phyloP scores from a whole-genome alignment of 257 asterid species.

The Eustoma russellianum region DNA sequence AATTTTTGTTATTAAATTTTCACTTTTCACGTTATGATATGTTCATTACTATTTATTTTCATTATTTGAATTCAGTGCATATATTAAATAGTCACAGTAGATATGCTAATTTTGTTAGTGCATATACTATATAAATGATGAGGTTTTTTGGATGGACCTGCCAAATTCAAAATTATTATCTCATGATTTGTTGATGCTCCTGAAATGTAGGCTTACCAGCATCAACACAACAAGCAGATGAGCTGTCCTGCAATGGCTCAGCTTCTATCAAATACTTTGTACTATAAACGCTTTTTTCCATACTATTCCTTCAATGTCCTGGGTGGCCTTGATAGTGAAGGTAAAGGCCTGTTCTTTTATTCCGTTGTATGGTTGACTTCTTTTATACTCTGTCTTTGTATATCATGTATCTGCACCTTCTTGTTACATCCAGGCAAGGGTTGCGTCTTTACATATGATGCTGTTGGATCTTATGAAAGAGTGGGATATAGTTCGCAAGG shows the following conservation, averaged over 20 bases:
- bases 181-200: background rate
- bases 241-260: slow-evolving; percentile 99
- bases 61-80: no score
- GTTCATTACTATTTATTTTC: no score
- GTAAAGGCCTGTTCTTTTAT: slow-evolving; percentile 22
- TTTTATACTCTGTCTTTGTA: background rate
- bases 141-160: background rate
- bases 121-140: background rate
- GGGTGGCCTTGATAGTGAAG: slow-evolving; percentile 92
- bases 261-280: slow-evolving; percentile 75
- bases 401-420: background rate
- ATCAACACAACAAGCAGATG: slow-evolving; percentile 96
- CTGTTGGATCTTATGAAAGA: slow-evolving; percentile 95
- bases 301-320: slow-evolving; percentile 83
- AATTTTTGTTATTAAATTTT: no score
- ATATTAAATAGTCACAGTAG: no score
- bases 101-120: background rate
- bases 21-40: no score
- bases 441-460: slow-evolving; percentile 93
- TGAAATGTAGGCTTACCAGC: slow-evolving; percentile 58
- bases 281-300: slow-evolving; percentile 89
- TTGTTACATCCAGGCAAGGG: slow-evolving; percentile 60
- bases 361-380: background rate
- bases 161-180: background rate
- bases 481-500: slow-evolving; percentile 98